Evolutionary conservation across 169 alveolate genomes (phyloP), one percentile per base, ranked within the genome.

Genomic region (Perkinsus marinus): DNA sequence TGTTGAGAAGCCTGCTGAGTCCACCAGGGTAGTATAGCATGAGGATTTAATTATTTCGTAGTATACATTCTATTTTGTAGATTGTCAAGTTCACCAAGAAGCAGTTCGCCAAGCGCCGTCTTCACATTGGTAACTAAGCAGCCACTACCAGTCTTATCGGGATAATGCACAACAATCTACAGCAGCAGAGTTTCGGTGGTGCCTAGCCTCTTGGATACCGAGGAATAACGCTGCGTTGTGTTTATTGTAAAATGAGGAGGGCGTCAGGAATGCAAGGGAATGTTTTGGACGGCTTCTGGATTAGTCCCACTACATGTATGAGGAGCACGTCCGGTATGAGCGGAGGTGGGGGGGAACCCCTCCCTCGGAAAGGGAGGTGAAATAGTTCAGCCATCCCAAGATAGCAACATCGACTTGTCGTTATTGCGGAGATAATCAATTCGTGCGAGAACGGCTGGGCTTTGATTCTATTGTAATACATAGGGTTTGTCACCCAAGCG

Each of bases 41-140:
- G 93, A 95, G 91, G 69, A 19, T 47, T 10, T n/a, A 41, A 26
- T 41, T 7, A n/a, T n/a, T n/a, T n/a, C n/a, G 22, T 2, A 26
- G 6, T 16, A 41, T 22, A n/a, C 22, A 0, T 6, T 22, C 30
- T 13, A 13, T 13, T 43, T 46, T 41, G 6, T 47, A 90, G 92
- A 41, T 93, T 57, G 91, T 95, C 69, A 95, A 95, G 93, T 93
- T 96, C 90, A 96, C 95, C 91, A 94, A 94, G 95, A 96, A 94
- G 90, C 96, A 95, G 92, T 89, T 95, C 91, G 97, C 98, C 69
- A 93, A 96, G 68, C 92, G 95, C 79, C 94, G 96, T 68, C 95
- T 96, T 26, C 79, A 57, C 34, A 57, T 57, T 30, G 79, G 79
- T 57, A 57, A 57, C 79, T 57, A 57, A 57, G 10, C 46, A 41